Conservation (phyloP, 1,139 yeast species). For the Geotrichum australiense region DNA sequence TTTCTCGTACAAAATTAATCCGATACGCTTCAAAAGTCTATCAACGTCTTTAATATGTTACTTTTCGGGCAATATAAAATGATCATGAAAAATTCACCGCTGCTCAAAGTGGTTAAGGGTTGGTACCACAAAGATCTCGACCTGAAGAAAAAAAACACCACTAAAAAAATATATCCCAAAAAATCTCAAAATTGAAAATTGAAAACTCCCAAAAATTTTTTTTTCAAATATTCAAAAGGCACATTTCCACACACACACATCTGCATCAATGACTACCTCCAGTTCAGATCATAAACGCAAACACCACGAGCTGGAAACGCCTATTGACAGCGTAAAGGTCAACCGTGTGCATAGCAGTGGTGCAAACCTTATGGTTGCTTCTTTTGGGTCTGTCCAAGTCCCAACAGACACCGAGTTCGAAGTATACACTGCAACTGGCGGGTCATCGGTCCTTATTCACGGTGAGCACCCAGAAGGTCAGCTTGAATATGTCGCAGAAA, state of each 20-base stretch:
- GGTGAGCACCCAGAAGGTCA: slow-evolving; percentile 60
- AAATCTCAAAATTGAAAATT: too few relatives aligned
- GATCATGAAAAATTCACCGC: too few relatives aligned
- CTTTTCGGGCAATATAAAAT: too few relatives aligned
- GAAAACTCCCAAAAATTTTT: too few relatives aligned
- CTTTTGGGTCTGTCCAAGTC: slow-evolving; percentile 68
- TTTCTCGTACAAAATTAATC: too few relatives aligned
- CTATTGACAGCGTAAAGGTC: slow-evolving; percentile 12
- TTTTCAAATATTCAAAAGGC: too few relatives aligned
- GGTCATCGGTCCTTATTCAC: slow-evolving; percentile 48
- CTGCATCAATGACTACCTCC: slow-evolving; percentile 15
- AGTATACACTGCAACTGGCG: slow-evolving; percentile 43
- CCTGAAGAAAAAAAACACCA: too few relatives aligned
- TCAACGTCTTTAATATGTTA: too few relatives aligned
- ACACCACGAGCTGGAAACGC: background rate
- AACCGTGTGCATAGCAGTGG: slow-evolving; percentile 8
- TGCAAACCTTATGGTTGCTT: slow-evolving; percentile 34
- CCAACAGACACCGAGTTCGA: slow-evolving; percentile 57
- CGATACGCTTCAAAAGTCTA: too few relatives aligned
- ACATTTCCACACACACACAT: background rate
- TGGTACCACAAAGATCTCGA: too few relatives aligned
- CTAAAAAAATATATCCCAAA: too few relatives aligned
- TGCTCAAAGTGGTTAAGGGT: too few relatives aligned
- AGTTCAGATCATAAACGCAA: background rate
- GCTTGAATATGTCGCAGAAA: slow-evolving; percentile 65